Evolutionary conservation across 2,329 filamentous ascomycete genomes (phyloP), one percentile per base, ranked within the genome.

Genomic region (Tolypocladium capitatum): DNA sequence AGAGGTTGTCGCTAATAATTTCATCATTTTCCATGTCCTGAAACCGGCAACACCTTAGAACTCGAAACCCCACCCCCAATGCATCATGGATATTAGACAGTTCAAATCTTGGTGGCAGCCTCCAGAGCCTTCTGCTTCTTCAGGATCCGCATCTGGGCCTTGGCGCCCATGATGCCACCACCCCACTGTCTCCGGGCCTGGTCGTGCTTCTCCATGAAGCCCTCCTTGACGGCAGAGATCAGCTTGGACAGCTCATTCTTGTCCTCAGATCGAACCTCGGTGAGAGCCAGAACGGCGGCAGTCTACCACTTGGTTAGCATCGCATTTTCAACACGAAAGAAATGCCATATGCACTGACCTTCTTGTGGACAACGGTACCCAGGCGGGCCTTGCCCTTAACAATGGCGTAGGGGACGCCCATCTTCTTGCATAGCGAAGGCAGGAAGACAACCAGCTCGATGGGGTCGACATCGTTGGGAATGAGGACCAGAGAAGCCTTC

Each of bases 351-450:
- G 11, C 41, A 57, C 72, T 53, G 64, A 89, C 85, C 84, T 98
- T 98, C 85, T 98, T 96, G 86, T 98, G 91, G 59, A 98, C 91
- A 61, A 98, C 91, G 53, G 92, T 97, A 62, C 92, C 92, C 64
- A 98, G 87, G 75, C 92, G 84, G 60, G 92, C 92, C 86, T 98
- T 98, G 78, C 92, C 92, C 87, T 98, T 98, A 69, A 98, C 82
- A 63, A 98, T 97, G 68, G 90, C 92, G 72, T 97, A 98, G 57
- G 94, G 92, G 62, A 96, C 84, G 76, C 94, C 94, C 91, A 98
- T 98, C 87, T 98, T 98, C 75, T 91, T 86, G 87, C 92, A 98
- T 61, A 98, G 86, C 65, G 92, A 90, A 60, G 92, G 92, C 56
- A 98, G 83, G 86, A 95, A 98, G 74, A 98, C 88, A 66, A 98